These are phyloP conservation scores for Schizochytrium sp. DNA, from an alignment of 108 stramenopile genomes.

Conservation along the genomic window DNA sequence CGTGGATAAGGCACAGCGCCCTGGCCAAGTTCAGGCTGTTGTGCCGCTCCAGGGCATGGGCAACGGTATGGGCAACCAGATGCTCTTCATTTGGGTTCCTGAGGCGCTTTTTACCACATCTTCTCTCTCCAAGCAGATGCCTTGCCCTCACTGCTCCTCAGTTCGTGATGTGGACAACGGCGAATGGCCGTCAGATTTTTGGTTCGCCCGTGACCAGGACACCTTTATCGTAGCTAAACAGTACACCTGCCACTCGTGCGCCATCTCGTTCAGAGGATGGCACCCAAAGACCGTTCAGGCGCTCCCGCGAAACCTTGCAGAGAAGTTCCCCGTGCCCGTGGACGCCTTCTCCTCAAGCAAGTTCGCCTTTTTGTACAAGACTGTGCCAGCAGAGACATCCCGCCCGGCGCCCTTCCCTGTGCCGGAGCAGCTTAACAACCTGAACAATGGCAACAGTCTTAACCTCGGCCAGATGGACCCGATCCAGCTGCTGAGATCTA, in stretches of 20 bases:
- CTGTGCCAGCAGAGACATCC: background rate
- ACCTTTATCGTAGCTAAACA: slow-evolving; percentile 14
- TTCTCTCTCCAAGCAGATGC: background rate
- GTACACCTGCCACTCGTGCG: slow-evolving; percentile 5
- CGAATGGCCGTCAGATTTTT: slow-evolving; percentile 18
- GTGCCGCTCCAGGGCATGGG: slow-evolving; percentile 50
- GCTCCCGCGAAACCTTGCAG: slow-evolving; percentile 1
- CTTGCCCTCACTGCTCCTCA: slow-evolving; percentile 22
- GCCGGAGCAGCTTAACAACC: too few species aligned
- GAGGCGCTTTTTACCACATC: background rate
- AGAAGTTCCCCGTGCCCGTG: slow-evolving; percentile 11
- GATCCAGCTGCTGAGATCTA: background rate
- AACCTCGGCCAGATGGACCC: background rate
- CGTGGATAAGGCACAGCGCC: slow-evolving; percentile 24
- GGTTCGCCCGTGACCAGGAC: background rate
- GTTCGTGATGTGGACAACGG: background rate
- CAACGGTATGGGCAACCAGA: slow-evolving; percentile 2
- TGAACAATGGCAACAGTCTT: too few species aligned
- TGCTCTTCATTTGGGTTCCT: background rate
- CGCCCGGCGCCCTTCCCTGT: too few species aligned
- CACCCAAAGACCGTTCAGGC: slow-evolving; percentile 40
- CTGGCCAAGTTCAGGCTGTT: background rate
- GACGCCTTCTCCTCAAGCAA: background rate
- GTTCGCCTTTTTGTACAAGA: background rate
- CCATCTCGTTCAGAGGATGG: background rate